Base-by-base conservation (phyloP, 2,329 filamentous ascomycete species). In the Endothia cerciana region DNA sequence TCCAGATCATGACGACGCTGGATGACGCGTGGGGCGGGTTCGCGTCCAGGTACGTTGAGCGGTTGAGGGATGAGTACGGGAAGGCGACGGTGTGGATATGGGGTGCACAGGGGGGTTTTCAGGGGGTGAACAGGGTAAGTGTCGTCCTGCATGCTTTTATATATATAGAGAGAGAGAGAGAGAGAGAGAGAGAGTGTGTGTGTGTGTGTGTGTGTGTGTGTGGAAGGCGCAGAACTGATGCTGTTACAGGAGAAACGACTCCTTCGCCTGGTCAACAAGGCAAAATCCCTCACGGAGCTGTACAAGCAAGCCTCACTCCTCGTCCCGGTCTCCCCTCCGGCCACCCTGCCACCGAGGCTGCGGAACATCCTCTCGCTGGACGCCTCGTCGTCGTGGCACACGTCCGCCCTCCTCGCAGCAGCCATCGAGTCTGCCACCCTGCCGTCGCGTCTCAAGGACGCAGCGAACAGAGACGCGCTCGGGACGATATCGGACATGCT, bases 21-120 rank as follows among this genome's bases (percentile, higher is more conserved):
- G 91, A 94, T 73, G 91, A 94, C 77, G 91, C 90, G 15, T 95
- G 92, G 92, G 91, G 89, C 68, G 91, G 92, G 0, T 94, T 94
- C 74, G 85, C 89, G 7, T 81, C 88, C 3, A 83, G 85, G 66
- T 94, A 94, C 74, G 76, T 93, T 33, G 90, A 98, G 75, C 84
- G 89, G 38, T 78, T 99, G 65, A 82, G 92, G 68, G 95, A 99
- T 74, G 95, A 99, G 75, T 94, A 94, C 75, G 92, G 93, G 38
- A 98, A 97, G 79, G 87, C 89, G 41, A 88, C 88, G 60, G 87
- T 97, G 40, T 96, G 93, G 91, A 85, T 93, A 15, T 98, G 94
- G 90, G 94, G 91, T 0, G 76, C 93, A 28, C 91, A 96, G 75
- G 88, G 90, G 64, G 79, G 80, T 1, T 80, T 83, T 49, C 80